Conservation (phyloP, 108 stramenopile genomes). For the Ochromonas danica region DNA sequence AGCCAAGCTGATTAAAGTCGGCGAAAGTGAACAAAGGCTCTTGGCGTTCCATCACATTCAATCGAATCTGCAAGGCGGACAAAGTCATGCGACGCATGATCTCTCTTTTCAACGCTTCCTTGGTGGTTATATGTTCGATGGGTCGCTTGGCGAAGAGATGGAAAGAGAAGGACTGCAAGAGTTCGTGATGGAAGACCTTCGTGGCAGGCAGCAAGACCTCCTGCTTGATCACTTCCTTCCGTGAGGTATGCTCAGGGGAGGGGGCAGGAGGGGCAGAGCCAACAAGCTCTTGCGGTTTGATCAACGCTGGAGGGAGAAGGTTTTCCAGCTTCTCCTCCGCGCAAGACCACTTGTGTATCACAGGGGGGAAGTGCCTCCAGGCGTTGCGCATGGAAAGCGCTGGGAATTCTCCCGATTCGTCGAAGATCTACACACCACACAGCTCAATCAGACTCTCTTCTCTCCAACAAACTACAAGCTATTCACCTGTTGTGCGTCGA, state of each 20-base stretch:
- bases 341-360: slow-evolving; percentile 55
- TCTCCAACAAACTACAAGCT: no score
- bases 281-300: slow-evolving; percentile 37
- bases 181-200: slow-evolving; percentile 66
- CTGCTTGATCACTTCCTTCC: background rate
- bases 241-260: background rate
- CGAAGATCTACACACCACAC: no score
- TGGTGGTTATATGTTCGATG: slow-evolving; percentile 77
- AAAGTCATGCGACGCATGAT: slow-evolving; percentile 83
- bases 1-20: slow-evolving; percentile 95
- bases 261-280: background rate
- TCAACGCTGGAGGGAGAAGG: slow-evolving; percentile 43
- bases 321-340: slow-evolving; percentile 42
- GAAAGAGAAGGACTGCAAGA: slow-evolving; percentile 85
- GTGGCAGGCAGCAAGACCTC: slow-evolving; percentile 40
- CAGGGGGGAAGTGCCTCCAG: slow-evolving; percentile 52
- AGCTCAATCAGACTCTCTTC: no score
- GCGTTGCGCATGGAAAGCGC: background rate
- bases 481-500: slow-evolving; percentile 42
- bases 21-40: slow-evolving; percentile 94
- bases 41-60: slow-evolving; percentile 73
- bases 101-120: slow-evolving; percentile 75
- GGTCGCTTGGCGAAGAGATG: slow-evolving; percentile 94
- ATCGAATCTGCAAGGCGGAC: slow-evolving; percentile 87
- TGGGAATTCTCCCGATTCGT: slow-evolving; percentile 37